Conservation (phyloP, 768 basidiomycete genomes). For the Floccularia luteovirens region DNA sequence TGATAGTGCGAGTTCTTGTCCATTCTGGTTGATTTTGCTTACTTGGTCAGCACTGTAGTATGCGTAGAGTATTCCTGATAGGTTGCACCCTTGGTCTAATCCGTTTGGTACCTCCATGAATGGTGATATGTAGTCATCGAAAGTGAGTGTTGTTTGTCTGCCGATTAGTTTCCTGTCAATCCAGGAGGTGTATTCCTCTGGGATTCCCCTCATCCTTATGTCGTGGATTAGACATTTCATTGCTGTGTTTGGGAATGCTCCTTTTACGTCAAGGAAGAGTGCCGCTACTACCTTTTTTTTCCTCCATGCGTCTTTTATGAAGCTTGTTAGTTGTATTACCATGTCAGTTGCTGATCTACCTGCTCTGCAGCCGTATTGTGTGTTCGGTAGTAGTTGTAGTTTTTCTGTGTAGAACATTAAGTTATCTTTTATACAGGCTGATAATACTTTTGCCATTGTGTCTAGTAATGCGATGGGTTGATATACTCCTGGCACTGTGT, state of each 20-base stretch:
- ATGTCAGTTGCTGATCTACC: slow-evolving; percentile 29
- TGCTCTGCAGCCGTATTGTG: slow-evolving; percentile 30
- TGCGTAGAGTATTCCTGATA: slow-evolving; percentile 15
- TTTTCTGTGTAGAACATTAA: slow-evolving; percentile 17
- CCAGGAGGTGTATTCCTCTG: slow-evolving; percentile 13
- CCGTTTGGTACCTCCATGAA: slow-evolving; percentile 8
- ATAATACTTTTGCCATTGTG: slow-evolving; percentile 20
- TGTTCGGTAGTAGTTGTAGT: slow-evolving; percentile 21
- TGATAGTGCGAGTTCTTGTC: slow-evolving; percentile 11
- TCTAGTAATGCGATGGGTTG: slow-evolving; percentile 27
- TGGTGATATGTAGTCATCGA: slow-evolving; percentile 13
- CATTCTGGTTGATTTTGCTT: slow-evolving; percentile 3
- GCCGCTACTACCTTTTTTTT: slow-evolving; percentile 21
- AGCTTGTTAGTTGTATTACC: slow-evolving; percentile 19
- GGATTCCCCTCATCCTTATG: slow-evolving; percentile 17
- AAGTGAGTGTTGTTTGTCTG: slow-evolving; percentile 7
- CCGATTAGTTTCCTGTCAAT: slow-evolving; percentile 9
- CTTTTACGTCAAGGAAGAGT: slow-evolving; percentile 35
- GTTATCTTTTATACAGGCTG: slow-evolving; percentile 13
- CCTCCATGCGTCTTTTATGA: slow-evolving; percentile 29
- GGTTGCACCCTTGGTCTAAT: slow-evolving; percentile 15
- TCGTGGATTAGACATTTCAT: slow-evolving; percentile 21
- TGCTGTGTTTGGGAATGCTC: slow-evolving; percentile 31
- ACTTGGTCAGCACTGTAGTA: slow-evolving; percentile 16
- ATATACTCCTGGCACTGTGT: slow-evolving; percentile 23